Percentiles rank a stretch among this genome's conserved stretches.
Conservation (phyloP, 176 grass and related monocot species). For the Phragmites australis region DNA sequence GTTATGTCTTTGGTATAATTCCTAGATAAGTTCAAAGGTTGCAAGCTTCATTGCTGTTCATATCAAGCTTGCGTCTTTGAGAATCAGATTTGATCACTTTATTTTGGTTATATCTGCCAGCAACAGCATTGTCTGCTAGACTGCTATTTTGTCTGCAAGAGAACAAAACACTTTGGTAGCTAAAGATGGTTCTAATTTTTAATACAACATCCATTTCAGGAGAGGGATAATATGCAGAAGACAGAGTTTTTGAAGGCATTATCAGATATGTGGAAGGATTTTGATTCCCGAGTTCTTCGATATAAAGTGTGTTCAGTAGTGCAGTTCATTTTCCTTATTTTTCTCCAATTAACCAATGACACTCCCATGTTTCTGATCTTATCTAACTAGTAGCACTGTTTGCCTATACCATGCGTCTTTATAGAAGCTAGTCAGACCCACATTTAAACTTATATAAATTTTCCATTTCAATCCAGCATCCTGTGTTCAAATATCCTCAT, state of each 20-base stretch:
- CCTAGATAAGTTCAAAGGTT: background rate
- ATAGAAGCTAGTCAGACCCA: background rate
- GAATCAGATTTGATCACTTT: slow-evolving; percentile 21
- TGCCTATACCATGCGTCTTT: background rate
- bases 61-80: slow-evolving; percentile 33
- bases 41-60: background rate
- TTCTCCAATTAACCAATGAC: background rate
- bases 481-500: background rate
- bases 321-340: slow-evolving; percentile 32
- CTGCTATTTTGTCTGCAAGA: slow-evolving; percentile 22
- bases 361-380: background rate
- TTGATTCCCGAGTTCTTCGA: slow-evolving; percentile 88
- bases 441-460: no score
- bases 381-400: slow-evolving; percentile 1
- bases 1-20: slow-evolving; percentile 19
- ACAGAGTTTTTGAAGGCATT: slow-evolving; percentile 97
- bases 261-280: slow-evolving; percentile 99
- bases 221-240: slow-evolving; percentile 99
- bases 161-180: slow-evolving; percentile 21
- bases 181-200: slow-evolving; percentile 27
- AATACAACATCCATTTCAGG: slow-evolving; percentile 52
- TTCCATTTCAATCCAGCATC: background rate
- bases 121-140: slow-evolving; percentile 16
- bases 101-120: slow-evolving; percentile 7
- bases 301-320: slow-evolving; percentile 68